These are phyloP conservation scores for Serendipita sp. DNA, from an alignment of 1,284 basidiomycete species.

Conservation along the genomic window DNA sequence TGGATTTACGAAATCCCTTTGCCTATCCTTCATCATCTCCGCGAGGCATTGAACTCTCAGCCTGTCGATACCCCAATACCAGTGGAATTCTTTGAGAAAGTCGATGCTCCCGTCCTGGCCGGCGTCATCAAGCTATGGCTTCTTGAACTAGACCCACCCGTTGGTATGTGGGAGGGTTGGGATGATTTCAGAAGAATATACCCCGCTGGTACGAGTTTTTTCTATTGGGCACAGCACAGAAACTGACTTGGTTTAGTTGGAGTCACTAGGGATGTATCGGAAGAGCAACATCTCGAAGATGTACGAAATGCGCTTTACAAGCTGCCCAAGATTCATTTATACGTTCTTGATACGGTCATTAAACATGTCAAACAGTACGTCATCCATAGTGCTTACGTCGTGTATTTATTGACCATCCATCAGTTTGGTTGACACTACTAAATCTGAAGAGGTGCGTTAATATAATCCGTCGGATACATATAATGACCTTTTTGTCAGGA, in stretches of 20 bases:
- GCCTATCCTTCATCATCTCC: slow-evolving; percentile 63
- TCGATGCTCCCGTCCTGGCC: slow-evolving; percentile 76
- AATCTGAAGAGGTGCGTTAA: background rate
- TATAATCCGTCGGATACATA: slow-evolving; percentile 44
- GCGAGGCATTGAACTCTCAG: slow-evolving; percentile 65
- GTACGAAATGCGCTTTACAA: slow-evolving; percentile 54
- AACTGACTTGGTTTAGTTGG: slow-evolving; percentile 30
- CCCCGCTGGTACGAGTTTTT: slow-evolving; percentile 34
- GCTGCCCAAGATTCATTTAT: slow-evolving; percentile 68
- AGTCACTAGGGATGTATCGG: slow-evolving; percentile 39
- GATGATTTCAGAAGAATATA: slow-evolving; percentile 77
- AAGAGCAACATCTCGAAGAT: slow-evolving; percentile 50
- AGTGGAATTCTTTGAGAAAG: slow-evolving; percentile 49
- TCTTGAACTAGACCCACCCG: slow-evolving; percentile 71
- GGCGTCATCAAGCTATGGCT: slow-evolving; percentile 75
- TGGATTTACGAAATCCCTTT: slow-evolving; percentile 90
- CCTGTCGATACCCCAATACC: slow-evolving; percentile 51
- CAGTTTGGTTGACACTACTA: background rate
- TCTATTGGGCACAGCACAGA: background rate
- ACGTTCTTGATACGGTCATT: slow-evolving; percentile 68
- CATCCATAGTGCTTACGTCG: background rate
- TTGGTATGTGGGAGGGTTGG: slow-evolving; percentile 77
- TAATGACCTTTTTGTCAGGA: slow-evolving; percentile 46
- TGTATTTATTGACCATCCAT: background rate
- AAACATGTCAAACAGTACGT: slow-evolving; percentile 63